Base-by-base conservation (phyloP, 345 rosid species). In the Lepidium aucheri region DNA sequence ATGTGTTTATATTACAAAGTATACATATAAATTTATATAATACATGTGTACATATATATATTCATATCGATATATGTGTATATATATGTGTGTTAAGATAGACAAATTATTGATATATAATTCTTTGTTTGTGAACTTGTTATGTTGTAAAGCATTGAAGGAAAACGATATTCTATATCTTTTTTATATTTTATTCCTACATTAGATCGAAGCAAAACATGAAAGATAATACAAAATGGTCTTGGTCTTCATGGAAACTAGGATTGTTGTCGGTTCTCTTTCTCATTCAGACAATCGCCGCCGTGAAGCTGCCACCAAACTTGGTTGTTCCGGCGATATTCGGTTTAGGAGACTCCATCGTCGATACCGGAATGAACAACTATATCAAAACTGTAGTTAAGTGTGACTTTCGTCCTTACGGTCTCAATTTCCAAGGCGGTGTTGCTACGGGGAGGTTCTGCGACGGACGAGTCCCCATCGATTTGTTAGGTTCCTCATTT, bases 321-420 rank as follows among this genome's bases (percentile, higher is more conserved):
- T 60, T 57, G 42, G 10, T 6, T 18, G 35, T 77, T 55, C 83
- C 79, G 22, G 84, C 91, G 8, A 0, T 60, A 12, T 32, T 85
- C 5, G 80, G 67, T 70, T 83, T 83, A 16, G 86, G 91, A 14
- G 86, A 86, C 58, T 86, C 88, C 7, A 67, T 82, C 6, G 77
- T 78, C 6, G 91, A 86, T 65, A 69, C 91, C 0, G 91, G 88
- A 20, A 86, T 78, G 70, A 86, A 86, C 67, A 86, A 86, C 70
- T 0, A 66, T 30, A 26, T 83, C 24, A 36, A 56, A 6, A 83
- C 88, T 1, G 3, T 75, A 0, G 60, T 49, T 15, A 86, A 78
- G 47, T 63, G 79, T 67, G 69, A 86, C 28, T 83, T 81, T 56
- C 78, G 36, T 3, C 91, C 88, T 0, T 81, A 86, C 12, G 91